Percentiles rank a stretch among this genome's conserved stretches.
Conservation (phyloP, 345 rosid genomes). For the Eucalyptus marginata region DNA sequence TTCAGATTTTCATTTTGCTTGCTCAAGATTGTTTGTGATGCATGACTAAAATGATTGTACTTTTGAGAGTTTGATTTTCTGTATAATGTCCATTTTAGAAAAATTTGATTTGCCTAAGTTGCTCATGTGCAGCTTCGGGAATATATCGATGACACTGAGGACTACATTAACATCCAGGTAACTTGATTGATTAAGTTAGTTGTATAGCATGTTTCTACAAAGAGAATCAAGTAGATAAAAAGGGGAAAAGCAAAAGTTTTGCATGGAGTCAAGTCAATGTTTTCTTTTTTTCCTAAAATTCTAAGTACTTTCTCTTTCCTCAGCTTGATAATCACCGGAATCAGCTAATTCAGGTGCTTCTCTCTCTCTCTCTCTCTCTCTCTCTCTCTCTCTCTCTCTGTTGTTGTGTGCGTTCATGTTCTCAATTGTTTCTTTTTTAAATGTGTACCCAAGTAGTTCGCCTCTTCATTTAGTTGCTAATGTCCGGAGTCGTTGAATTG, state of each 20-base stretch:
- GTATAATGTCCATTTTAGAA: not conserved
- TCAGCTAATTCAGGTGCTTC: conserved; percentile 84
- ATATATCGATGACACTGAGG: conserved; percentile 96
- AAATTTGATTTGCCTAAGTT: not conserved
- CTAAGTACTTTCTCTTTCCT: not conserved
- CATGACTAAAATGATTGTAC: not conserved
- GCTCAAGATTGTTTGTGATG: not conserved
- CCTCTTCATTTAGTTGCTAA: not conserved
- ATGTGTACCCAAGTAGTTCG: not conserved
- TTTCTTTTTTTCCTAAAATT: not conserved
- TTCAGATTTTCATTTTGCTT: not conserved
- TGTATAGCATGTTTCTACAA: not conserved
- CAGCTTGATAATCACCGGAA: conserved; percentile 99
- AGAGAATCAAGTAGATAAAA: not conserved
- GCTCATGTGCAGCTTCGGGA: conserved; percentile 69
- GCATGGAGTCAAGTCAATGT: not conserved
- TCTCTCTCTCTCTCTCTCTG: too few species aligned
- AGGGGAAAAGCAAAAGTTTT: not conserved
- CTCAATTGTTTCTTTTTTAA: not conserved
- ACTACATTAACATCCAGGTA: conserved; percentile 96
- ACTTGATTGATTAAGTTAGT: not conserved
- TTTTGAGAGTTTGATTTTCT: not conserved
- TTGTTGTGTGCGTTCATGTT: not conserved
- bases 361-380: too few species aligned
- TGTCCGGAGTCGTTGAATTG: not conserved